phyloP scores from a whole-genome alignment of 1,284 basidiomycete species.

The Schizophyllum amplum region DNA sequence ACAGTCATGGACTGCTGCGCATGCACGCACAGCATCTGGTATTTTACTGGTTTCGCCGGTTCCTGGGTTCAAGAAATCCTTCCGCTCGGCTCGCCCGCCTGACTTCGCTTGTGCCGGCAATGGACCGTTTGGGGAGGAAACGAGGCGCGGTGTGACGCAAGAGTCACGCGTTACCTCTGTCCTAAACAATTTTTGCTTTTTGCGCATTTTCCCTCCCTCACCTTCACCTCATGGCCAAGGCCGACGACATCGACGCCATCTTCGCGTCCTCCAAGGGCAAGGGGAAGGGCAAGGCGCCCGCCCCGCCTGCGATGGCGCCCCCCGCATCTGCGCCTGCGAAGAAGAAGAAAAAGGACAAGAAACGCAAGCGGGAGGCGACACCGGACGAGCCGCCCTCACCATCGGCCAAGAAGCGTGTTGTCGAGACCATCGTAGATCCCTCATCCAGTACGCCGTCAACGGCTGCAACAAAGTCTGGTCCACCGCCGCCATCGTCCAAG shows the following conservation, averaged over 20 bases:
- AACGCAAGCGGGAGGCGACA: not conserved
- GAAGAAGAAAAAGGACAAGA: constrained; percentile 19
- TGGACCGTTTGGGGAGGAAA: no score
- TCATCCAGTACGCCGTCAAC: not conserved
- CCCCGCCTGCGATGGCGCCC: not conserved
- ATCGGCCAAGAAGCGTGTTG: constrained; percentile 4
- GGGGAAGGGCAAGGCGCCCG: not conserved
- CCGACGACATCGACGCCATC: not conserved
- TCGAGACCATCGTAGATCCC: constrained; percentile 5
- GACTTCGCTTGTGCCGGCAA: no score
- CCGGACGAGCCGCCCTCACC: not conserved
- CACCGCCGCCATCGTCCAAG: not conserved
- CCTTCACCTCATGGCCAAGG: not conserved
- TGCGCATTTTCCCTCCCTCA: not conserved
- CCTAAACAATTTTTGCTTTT: not conserved
- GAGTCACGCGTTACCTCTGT: not conserved
- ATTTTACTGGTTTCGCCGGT: not conserved
- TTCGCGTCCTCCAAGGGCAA: not conserved
- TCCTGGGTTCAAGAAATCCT: no score
- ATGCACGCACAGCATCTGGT: not conserved
- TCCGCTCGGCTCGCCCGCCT: no score
- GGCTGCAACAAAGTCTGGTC: constrained; percentile 5
- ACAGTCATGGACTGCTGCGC: no score
- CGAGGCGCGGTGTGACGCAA: not conserved
- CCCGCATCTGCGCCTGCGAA: constrained; percentile 15